phyloP scores from a whole-genome alignment of 148 eudicot species.

The Rhododendron ferrugineum region DNA sequence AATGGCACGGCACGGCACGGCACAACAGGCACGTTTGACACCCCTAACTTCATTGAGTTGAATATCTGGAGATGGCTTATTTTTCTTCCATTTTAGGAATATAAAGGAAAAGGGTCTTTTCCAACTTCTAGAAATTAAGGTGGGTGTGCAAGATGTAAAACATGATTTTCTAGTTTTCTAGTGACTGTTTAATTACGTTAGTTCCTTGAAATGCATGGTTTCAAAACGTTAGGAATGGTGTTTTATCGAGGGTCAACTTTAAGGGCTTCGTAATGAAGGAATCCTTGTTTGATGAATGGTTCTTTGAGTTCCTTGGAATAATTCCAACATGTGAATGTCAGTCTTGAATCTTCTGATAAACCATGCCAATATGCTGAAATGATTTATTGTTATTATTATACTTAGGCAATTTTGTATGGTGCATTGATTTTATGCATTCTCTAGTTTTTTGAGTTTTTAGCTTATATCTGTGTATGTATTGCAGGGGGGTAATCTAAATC shows the following conservation, averaged over 20 bases:
- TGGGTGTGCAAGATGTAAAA: neutral
- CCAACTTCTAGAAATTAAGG: neutral
- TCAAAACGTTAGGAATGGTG: neutral
- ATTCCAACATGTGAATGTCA: neutral
- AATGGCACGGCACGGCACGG: too few relatives aligned
- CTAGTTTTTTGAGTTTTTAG: neutral
- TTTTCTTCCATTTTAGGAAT: neutral
- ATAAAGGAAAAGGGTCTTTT: neutral
- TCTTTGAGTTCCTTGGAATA: neutral
- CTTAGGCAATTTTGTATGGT: neutral
- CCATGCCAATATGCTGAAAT: neutral
- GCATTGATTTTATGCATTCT: neutral
- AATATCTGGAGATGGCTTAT: neutral
- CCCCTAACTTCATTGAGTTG: neutral
- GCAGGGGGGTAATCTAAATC: slow-evolving; percentile 20
- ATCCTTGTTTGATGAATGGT: neutral
- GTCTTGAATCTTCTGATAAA: neutral
- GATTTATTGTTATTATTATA: neutral
- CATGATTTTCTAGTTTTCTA: neutral
- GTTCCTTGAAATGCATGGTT: neutral
- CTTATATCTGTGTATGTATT: neutral
- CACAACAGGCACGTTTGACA: too few relatives aligned
- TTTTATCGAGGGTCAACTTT: neutral
- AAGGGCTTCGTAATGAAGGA: neutral
- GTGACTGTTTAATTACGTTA: neutral